phyloP scores from a whole-genome alignment of 352 stramenopile genomes.

The Globisporangium radiosum region DNA sequence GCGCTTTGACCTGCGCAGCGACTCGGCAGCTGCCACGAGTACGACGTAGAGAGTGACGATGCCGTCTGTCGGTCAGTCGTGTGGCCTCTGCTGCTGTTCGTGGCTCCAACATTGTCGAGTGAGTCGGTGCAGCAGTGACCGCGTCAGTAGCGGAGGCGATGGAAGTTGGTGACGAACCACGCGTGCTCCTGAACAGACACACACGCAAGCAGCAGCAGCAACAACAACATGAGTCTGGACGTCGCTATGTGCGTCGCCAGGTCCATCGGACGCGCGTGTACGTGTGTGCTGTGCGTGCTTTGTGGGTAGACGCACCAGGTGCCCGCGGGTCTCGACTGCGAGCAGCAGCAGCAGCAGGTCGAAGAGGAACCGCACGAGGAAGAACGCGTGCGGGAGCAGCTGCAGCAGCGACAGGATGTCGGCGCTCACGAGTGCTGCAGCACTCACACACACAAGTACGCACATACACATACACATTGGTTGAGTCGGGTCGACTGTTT shows the following conservation, averaged over 20 bases:
- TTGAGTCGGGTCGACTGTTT: background rate
- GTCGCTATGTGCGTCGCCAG: too few relatives aligned
- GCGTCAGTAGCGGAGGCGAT: conserved; percentile 34
- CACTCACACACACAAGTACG: background rate
- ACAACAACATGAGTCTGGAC: too few relatives aligned
- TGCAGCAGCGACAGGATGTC: conserved; percentile 34
- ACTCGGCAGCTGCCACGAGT: background rate
- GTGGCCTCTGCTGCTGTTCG: background rate
- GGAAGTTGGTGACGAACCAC: conserved; percentile 67
- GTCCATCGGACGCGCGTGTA: too few relatives aligned
- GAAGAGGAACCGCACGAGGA: conserved; percentile 47
- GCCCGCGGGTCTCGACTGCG: conserved; percentile 26
- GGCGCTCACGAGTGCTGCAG: conserved; percentile 20
- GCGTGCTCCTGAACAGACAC: conserved; percentile 24
- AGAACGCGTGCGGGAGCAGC: conserved; percentile 54
- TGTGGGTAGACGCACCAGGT: conserved; percentile 29
- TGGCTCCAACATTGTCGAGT: background rate
- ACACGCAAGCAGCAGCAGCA: background rate
- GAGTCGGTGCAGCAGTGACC: too few relatives aligned
- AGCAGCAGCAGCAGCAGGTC: conserved; percentile 40
- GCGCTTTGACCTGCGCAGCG: conserved; percentile 27
- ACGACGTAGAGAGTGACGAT: background rate
- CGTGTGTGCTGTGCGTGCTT: too few relatives aligned
- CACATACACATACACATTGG: background rate
- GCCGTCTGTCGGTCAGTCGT: too few relatives aligned